phyloP scores from a whole-genome alignment of 805 yeast genomes.

The Myxozyma udenii region DNA sequence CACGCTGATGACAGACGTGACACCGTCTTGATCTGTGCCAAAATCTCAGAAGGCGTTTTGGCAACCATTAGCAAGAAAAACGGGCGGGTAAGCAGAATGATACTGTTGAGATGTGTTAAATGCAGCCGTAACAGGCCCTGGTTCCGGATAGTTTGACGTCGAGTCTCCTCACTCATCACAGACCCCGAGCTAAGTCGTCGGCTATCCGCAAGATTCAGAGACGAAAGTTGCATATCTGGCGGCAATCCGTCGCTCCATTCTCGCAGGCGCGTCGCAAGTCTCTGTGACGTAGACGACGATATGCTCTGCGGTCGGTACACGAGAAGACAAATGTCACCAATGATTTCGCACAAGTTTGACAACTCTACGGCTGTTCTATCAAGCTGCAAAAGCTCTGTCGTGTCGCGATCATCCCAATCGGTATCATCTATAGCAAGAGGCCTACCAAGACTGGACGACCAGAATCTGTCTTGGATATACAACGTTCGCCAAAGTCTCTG shows the following conservation, averaged over 20 bases:
- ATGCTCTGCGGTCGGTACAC: constrained; percentile 32
- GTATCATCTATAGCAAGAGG: constrained; percentile 30
- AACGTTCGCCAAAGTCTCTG: constrained; percentile 32
- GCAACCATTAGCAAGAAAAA: constrained; percentile 29
- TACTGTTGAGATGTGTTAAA: constrained; percentile 31
- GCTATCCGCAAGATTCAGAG: constrained; percentile 13
- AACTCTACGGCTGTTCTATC: constrained; percentile 29
- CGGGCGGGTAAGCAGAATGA: constrained; percentile 31
- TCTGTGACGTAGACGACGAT: constrained; percentile 29
- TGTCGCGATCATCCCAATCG: constrained; percentile 32
- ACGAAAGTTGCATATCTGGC: constrained; percentile 27
- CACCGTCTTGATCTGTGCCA: constrained; percentile 21
- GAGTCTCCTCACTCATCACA: constrained; percentile 7
- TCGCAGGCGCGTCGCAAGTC: constrained; percentile 27
- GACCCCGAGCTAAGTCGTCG: constrained; percentile 3
- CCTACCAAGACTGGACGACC: constrained; percentile 30
- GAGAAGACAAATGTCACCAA: constrained; percentile 31
- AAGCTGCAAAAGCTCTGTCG: constrained; percentile 19
- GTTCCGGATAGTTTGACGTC: constrained; percentile 32
- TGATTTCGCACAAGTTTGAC: constrained; percentile 29
- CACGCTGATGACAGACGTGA: constrained; percentile 27
- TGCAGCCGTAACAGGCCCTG: constrained; percentile 29
- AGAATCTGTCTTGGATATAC: constrained; percentile 30
- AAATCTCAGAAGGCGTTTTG: constrained; percentile 22
- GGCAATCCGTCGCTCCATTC: constrained; percentile 32